Evolutionary conservation across 257 asterid species (phyloP), one percentile per base, ranked within the genome.

Genomic region (Catharanthus roseus): DNA sequence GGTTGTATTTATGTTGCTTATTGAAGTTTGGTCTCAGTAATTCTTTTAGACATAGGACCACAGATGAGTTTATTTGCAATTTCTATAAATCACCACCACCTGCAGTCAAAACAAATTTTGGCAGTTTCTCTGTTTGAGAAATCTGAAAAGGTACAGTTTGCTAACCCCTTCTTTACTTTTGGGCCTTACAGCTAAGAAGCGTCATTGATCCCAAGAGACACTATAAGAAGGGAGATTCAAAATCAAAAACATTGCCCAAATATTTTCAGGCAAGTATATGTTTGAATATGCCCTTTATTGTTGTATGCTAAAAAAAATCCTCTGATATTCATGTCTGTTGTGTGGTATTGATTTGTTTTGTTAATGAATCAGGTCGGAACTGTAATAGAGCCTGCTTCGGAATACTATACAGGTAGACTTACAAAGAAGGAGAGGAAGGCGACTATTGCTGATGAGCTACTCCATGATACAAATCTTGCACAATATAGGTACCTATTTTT

Each of bases 381-480:
- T 63, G 95, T 89, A 67, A 79, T 93, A 69, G 96, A 88, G 78
- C 77, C 97, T 1, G 77, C 96, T 28, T 67, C 91, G 0, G 99
- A 93, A 78, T 93, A 82, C 86, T 88, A 77, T 73, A 41, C 85
- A 0, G 83, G 91, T 45, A 84, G 99, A 84, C 96, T 91, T 72
- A 84, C 97, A 53, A 93, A 91, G 82, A 89, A 88, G 90, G 97
- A 91, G 86, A 89, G 96, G 55, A 93, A 89, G 83, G 56, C 88
- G 38, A 85, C 90, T 66, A 79, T 91, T 67, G 95, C 99, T 21
- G 99, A 93, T 64, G 99, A 91, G 90, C 79, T 91, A 51, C 90
- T 93, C 63, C 83, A 95, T 49, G 96, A 93, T 78, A 9, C 67
- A 36, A 74, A 72, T 51, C 86, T 87, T 74, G 80, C 76, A 21